Conservation (phyloP, 108 stramenopile species). For the Stephanodiscus triporus region DNA sequence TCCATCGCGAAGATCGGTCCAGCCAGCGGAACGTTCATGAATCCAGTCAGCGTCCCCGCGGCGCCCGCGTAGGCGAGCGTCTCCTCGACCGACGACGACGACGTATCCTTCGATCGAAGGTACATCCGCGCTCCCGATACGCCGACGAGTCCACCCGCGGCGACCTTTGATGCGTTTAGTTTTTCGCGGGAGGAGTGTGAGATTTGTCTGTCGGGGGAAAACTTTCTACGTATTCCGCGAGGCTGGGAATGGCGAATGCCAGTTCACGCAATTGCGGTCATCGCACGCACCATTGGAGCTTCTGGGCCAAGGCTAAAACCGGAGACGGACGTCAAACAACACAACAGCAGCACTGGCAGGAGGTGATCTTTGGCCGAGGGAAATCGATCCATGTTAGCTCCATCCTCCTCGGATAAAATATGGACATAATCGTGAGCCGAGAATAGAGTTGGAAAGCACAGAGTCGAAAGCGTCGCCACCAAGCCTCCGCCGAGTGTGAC, state of each 20-base stretch:
- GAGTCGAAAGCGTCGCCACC: constrained; percentile 26
- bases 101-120: neutral
- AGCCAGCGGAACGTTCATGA: constrained; percentile 67
- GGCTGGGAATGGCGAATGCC: no score
- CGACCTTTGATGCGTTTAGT: constrained; percentile 14
- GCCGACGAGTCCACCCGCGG: constrained; percentile 32
- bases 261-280: neutral
- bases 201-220: neutral
- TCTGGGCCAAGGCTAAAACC: constrained; percentile 72
- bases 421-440: constrained; percentile 42
- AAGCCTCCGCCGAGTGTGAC: constrained; percentile 20
- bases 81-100: constrained; percentile 31
- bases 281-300: constrained; percentile 66
- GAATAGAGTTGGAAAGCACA: constrained; percentile 17
- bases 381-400: constrained; percentile 30
- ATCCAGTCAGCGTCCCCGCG: constrained; percentile 67
- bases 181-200: constrained; percentile 12
- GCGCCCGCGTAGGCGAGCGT: constrained; percentile 56
- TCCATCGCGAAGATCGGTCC: constrained; percentile 73
- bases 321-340: constrained; percentile 58
- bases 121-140: constrained; percentile 34
- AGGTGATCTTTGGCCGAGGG: constrained; percentile 30
- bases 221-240: neutral
- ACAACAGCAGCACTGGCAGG: constrained; percentile 49
- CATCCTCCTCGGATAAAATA: constrained; percentile 30